A percentile compares a stretch with the other conserved stretches of the same genome.
phyloP scores from a whole-genome alignment of 345 rosid species.

The Eutrema heterophyllum region DNA sequence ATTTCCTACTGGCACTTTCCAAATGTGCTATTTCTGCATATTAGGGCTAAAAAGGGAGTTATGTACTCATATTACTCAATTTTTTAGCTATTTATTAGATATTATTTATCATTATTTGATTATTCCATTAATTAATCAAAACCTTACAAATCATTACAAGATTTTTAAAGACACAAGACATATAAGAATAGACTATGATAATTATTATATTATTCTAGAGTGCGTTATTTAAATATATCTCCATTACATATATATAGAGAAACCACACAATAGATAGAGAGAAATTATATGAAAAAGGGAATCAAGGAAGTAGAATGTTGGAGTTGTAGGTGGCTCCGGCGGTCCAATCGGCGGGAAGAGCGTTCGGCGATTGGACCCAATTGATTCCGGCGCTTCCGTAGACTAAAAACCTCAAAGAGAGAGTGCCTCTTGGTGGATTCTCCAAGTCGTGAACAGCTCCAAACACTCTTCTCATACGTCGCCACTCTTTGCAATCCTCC shows the following conservation, averaged over 20 bases:
- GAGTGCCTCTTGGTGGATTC: conserved; percentile 52
- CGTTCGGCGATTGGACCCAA: conserved; percentile 55
- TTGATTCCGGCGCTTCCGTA: conserved; percentile 36
- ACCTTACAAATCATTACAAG: conserved; percentile 14
- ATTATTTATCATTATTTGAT: not conserved
- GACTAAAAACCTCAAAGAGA: conserved; percentile 53
- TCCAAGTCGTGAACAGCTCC: conserved; percentile 67
- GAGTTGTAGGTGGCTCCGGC: conserved; percentile 61
- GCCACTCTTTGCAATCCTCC: conserved; percentile 66
- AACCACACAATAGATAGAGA: not conserved
- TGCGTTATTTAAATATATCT: conserved; percentile 17
- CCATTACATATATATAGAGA: conserved; percentile 15
- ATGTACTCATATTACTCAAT: too few relatives aligned
- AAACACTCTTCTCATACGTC: conserved; percentile 61
- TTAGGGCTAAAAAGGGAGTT: too few relatives aligned
- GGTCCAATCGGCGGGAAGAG: conserved; percentile 59
- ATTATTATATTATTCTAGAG: not conserved
- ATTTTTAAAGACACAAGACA: not conserved
- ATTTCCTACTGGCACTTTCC: too few relatives aligned
- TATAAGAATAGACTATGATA: not conserved
- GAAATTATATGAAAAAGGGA: not conserved
- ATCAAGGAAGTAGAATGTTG: conserved; percentile 45
- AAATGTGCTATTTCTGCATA: too few relatives aligned
- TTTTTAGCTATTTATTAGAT: not conserved
- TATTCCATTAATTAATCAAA: not conserved